Evolutionary conservation across 768 basidiomycete species (phyloP), one percentile per base, ranked within the genome.

Genomic region (Ramaria rubella): DNA sequence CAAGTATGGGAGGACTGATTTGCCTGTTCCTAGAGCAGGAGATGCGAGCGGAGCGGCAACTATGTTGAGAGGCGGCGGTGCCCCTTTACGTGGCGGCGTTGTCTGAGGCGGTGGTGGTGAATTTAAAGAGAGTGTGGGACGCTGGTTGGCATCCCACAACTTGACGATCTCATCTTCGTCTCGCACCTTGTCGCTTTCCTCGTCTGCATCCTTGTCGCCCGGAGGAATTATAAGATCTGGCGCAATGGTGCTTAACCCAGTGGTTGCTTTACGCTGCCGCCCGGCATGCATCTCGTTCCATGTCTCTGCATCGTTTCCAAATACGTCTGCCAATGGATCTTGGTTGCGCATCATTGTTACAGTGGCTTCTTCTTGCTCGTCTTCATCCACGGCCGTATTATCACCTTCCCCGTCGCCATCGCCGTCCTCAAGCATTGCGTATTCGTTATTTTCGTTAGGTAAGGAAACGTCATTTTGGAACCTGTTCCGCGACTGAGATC

Each of bases 251-350:
- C 70, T 27, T 73, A 77, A 57, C 78, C 78, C 44, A 14, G 52
- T 26, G 14, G 17, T 51, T 40, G 27, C 19, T 42, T 44, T 56
- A 31, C 21, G 49, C 12, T 30, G 12, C 26, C 40, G 6, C 44
- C 21, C 19, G 38, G 71, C 63, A 51, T 65, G 80, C 49, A 86
- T 73, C 50, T 80, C 79, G 57, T 73, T 72, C 83, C 84, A 85
- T 1, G 79, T 77, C 60, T 84, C 79, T 59, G 73, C 79, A 65
- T 85, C 85, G n/a, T 76, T 75, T 45, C 84, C 52, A n/a, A n/a
- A n/a, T n/a, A n/a, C n/a, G n/a, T n/a, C n/a, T n/a, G n/a, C n/a
- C n/a, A n/a, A n/a, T n/a, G n/a, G n/a, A n/a, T n/a, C n/a, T n/a
- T n/a, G n/a, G n/a, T n/a, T n/a, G n/a, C n/a, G n/a, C 40, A n/a